Evolutionary conservation across 73 alveolate species (phyloP), one percentile per base, ranked within the genome.

Genomic region (Paramecium pentaurelia): DNA sequence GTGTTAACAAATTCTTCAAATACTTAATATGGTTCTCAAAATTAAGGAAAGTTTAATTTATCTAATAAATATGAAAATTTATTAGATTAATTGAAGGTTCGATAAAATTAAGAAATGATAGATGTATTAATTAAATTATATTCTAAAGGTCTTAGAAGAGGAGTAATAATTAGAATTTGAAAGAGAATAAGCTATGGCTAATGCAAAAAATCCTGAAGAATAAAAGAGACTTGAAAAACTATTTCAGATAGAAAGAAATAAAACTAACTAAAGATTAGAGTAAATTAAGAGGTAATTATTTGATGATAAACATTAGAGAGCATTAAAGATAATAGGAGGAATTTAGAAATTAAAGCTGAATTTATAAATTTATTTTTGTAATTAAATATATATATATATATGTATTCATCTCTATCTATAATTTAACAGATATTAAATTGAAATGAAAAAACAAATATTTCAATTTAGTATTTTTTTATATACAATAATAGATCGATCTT

Each of bases 71-170:
- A 28, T 12, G 84, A 80, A 44, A 45, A 80, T 14, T 45, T 11
- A 25, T 14, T 80, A 1, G 77, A 80, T 45, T 12, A 80, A 32
- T 25, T 80, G 4, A 80, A 80, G 49, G 73, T 80, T 28, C 14
- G 75, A 80, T 80, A 80, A 36, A 80, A 80, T 47, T 42, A 42
- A 47, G 91, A 80, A 44, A 80, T 80, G 91, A 47, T 80, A 6
- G 44, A 49, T 20, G 91, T 80, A 80, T 8, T 8, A 27, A 14
- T 25, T 18, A n/a, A 54, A 2, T 54, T 54, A 18, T 22, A 7
- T 20, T 1, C 7, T 6, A 3, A 11, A 80, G 91, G 28, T 47
- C 0, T 27, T 80, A 18, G 91, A 80, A 27, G 91, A 80, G 14
- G 91, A 80, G 7, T 80, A 80, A 12, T 4, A 25, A 4, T 28